Percentiles rank a stretch among this genome's conserved stretches.
These are phyloP conservation scores for Nadsonia commutata DNA, from an alignment of 1,139 yeast species.

Conservation along the genomic window DNA sequence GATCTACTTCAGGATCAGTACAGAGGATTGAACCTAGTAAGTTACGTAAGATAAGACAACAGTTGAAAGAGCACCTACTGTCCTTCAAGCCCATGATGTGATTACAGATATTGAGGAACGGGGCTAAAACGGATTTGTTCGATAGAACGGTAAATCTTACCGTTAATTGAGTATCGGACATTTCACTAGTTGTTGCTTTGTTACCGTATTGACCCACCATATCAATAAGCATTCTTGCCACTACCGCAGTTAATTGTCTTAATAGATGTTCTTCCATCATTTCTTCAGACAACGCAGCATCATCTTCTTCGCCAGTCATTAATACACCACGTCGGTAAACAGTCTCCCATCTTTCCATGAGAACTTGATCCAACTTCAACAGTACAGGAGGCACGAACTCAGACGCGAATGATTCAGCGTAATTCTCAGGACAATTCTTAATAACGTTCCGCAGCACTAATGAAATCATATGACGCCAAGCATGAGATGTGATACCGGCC, in stretches of 20 bases:
- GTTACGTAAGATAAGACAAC: conserved; percentile 65
- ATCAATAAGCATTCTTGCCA: conserved; percentile 80
- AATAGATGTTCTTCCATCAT: conserved; percentile 96
- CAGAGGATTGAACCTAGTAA: conserved; percentile 51
- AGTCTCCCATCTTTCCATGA: conserved; percentile 61
- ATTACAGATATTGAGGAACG: conserved; percentile 60
- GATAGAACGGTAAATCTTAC: conserved; percentile 51
- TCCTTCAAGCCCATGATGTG: conserved; percentile 75
- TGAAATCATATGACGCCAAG: conserved; percentile 94
- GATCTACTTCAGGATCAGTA: conserved; percentile 65
- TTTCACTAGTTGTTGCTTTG: conserved; percentile 8
- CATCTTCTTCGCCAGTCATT: conserved; percentile 44
- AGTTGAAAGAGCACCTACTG: conserved; percentile 83
- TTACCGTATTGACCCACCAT: conserved; percentile 52
- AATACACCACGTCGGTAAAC: conserved; percentile 59
- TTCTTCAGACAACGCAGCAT: conserved; percentile 83
- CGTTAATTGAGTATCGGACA: conserved; percentile 11
- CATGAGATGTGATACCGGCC: conserved; percentile 79
- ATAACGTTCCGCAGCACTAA: conserved; percentile 76
- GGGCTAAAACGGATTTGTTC: conserved; percentile 57
- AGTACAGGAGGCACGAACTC: conserved; percentile 68
- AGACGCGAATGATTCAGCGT: conserved; percentile 54
- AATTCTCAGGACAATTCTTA: conserved; percentile 70
- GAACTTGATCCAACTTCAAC: conserved; percentile 52
- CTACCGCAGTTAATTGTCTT: conserved; percentile 84